Evolutionary conservation across 495 filamentous ascomycete genomes (phyloP).

Genomic region (Penicillium daleae): DNA sequence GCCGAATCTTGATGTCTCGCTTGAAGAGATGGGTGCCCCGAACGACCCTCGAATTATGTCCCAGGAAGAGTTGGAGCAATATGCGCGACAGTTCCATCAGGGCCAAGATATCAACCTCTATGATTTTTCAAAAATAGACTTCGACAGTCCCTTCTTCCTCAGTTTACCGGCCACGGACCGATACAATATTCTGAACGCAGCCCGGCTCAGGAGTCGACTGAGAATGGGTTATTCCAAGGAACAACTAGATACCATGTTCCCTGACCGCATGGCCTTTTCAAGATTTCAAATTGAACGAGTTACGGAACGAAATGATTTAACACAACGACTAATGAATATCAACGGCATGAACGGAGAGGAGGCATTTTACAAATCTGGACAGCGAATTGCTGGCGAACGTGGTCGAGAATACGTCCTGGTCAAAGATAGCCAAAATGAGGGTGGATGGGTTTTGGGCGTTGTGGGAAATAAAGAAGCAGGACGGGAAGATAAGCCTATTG

Average conservation of each 20-base stretch:
- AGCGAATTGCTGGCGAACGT: constrained; percentile 84
- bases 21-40: constrained; percentile 83
- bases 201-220: constrained; percentile 79
- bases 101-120: constrained; percentile 98
- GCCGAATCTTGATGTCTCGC: constrained; percentile 74
- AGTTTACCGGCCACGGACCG: constrained; percentile 88
- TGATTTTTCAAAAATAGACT: constrained; percentile 98
- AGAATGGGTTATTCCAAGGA: constrained; percentile 97
- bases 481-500: constrained; percentile 79
- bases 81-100: constrained; percentile 85
- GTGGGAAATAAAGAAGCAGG: constrained; percentile 82
- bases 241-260: constrained; percentile 94
- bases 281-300: constrained; percentile 96
- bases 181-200: constrained; percentile 96
- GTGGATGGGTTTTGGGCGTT: constrained; percentile 96
- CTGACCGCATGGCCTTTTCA: constrained; percentile 96
- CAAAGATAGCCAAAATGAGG: constrained; percentile 91
- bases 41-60: constrained; percentile 96
- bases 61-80: constrained; percentile 87
- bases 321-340: constrained; percentile 91
- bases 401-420: constrained; percentile 94
- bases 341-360: constrained; percentile 84
- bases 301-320: constrained; percentile 88
- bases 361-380: constrained; percentile 62
- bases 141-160: constrained; percentile 89